Evolutionary conservation across 257 asterid genomes (phyloP), one percentile per base, ranked within the genome.

Genomic region (Pogostemon cablin): DNA sequence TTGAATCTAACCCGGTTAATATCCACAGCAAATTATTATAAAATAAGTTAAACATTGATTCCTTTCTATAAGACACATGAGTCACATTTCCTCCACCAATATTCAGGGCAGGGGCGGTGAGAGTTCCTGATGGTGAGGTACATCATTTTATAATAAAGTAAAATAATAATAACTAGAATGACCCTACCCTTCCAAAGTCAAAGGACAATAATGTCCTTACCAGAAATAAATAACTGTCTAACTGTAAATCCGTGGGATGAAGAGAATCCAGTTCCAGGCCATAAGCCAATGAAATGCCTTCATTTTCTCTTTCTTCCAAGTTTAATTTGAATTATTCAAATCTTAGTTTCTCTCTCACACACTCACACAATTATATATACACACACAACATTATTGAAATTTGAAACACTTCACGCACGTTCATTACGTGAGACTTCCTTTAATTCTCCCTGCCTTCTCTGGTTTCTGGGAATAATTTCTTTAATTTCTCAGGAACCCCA

Each of bases 391-490:
- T 6, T 15, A 67, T 62, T 15, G 37, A 3, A 11, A 67, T 68
- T 62, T 15, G 37, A 3, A 11, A 67, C 71, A 61, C 25, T 15
- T 1, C 41, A 10, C 41, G 41, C 79, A 72, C 79, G 71, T 80
- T 69, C 79, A 53, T 69, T 37, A 32, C 55, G 5, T 35, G 9
- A 25, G 32, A 25, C 43, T 68, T 12, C 49, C 15, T 38, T 65
- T 75, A 0, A 25, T 53, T 40, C 69, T 72, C 73, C 82, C 77
- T 75, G 68, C 67, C 62, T 11, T 75, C 74, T 75, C 79, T 75
- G 82, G 79, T 77, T 83, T 80, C 81, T 71, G 79, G 71, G 81
- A 77, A 66, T 62, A 25, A 43, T 39, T 72, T 9, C 3, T 58
- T 41, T 47, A 50, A 11, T 72, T 72, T 74, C 61, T 69, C 82